Evolutionary conservation across 306 rosid species (phyloP).

Genomic region (Vigna nakashimae): DNA sequence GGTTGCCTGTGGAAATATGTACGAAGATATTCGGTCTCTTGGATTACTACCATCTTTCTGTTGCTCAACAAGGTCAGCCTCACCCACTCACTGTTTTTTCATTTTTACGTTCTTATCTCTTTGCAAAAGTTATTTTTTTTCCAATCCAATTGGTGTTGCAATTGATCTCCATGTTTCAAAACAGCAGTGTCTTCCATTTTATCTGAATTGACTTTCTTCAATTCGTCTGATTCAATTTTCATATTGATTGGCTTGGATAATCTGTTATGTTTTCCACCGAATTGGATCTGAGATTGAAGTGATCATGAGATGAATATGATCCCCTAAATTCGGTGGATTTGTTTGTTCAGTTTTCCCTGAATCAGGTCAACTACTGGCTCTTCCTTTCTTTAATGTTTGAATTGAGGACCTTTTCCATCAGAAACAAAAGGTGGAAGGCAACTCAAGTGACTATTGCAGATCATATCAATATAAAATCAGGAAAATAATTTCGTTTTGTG

Average conservation of each 20-base stretch:
- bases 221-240: constrained; percentile 16
- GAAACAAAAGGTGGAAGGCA: constrained; percentile 23
- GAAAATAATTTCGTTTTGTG: constrained; percentile 13
- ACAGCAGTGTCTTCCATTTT: not conserved
- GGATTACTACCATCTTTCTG: constrained; percentile 64
- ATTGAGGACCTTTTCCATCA: constrained; percentile 17
- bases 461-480: not conserved
- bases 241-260: not conserved
- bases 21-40: constrained; percentile 63
- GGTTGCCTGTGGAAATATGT: constrained; percentile 63
- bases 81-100: not conserved
- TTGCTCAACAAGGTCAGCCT: constrained; percentile 67
- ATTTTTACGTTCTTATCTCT: not conserved
- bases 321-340: constrained; percentile 5
- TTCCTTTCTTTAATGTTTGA: constrained; percentile 4
- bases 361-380: constrained; percentile 4
- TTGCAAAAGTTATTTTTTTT: not conserved
- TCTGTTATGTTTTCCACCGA: not conserved
- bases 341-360: constrained; percentile 2
- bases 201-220: constrained; percentile 40
- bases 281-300: constrained; percentile 33
- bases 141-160: not conserved
- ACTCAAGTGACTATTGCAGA: constrained; percentile 4
- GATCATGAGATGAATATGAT: constrained; percentile 10
- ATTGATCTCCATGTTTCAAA: constrained; percentile 3